Evolutionary conservation across 495 filamentous ascomycete species (phyloP).

Genomic region (Aspergillus panamensis): DNA sequence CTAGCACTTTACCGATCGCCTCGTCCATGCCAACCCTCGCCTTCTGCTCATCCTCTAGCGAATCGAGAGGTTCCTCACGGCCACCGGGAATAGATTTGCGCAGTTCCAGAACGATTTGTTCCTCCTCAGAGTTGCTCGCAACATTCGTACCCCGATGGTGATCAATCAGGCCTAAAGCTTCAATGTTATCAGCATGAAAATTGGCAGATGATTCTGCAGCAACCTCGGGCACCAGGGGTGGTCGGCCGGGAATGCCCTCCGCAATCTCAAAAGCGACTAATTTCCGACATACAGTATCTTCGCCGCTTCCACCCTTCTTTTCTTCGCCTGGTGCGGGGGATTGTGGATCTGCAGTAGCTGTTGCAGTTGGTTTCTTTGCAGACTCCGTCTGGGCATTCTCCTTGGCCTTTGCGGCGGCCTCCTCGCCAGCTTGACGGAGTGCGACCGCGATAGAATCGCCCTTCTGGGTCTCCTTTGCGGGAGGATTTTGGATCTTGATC

Average conservation of each 20-base stretch:
- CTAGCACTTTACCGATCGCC: slow-evolving; percentile 33
- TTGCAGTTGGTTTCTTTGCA: slow-evolving; percentile 9
- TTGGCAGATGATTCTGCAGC: slow-evolving; percentile 45
- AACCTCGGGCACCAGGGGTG: slow-evolving; percentile 37
- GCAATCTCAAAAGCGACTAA: slow-evolving; percentile 37
- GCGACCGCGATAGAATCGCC: slow-evolving; percentile 48
- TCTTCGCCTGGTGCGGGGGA: slow-evolving; percentile 5
- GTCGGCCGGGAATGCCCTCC: slow-evolving; percentile 28
- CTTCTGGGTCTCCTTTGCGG: slow-evolving; percentile 33
- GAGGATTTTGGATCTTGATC: slow-evolving; percentile 45
- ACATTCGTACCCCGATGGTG: slow-evolving; percentile 46
- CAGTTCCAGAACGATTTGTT: slow-evolving; percentile 37
- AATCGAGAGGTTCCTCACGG: slow-evolving; percentile 22
- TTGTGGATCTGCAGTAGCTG: slow-evolving; percentile 10
- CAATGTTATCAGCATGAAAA: slow-evolving; percentile 42
- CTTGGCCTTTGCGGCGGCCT: slow-evolving; percentile 63
- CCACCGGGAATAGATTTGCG: slow-evolving; percentile 37
- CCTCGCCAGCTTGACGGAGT: slow-evolving; percentile 61
- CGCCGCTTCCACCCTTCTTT: slow-evolving; percentile 16
- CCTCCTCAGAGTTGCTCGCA: slow-evolving; percentile 36
- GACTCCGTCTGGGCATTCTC: slow-evolving; percentile 5
- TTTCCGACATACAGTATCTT: slow-evolving; percentile 25
- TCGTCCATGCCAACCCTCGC: slow-evolving; percentile 21
- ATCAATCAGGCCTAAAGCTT: slow-evolving; percentile 37
- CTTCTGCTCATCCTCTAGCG: slow-evolving; percentile 28